Evolutionary conservation across 2,329 filamentous ascomycete species (phyloP), one percentile per base, ranked within the genome.

Genomic region (Alternaria gansuensis): DNA sequence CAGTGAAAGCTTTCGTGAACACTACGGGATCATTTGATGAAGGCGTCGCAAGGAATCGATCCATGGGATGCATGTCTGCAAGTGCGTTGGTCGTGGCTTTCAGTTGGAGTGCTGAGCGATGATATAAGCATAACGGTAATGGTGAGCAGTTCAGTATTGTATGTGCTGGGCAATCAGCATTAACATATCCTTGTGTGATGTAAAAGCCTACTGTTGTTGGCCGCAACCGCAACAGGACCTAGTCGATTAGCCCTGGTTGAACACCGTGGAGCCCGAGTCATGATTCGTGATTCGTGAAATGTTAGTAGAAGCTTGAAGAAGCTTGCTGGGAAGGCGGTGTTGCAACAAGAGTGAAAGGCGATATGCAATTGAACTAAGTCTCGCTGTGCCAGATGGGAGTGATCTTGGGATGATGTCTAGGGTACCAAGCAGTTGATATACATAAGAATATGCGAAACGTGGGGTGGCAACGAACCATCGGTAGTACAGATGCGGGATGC

Each of bases 31-130:
- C 43, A 33, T 54, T 37, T 10, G 55, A 54, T 11, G 50, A 43
- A n/a, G 55, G 29, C 21, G 43, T 21, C 8, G 49, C 50, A 21
- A 58, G n/a, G 17, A 54, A 58, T 2, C 50, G 50, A 24, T 58
- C 41, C 43, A 58, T 54, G 17, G 55, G 55, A 17, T 58, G 50
- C 41, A 54, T 54, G 24, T 44, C 24, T 31, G 31, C 9, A 9
- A 36, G 36, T 5, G 23, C 43, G 13, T 54, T 14, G 8, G 7
- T 3, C 10, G 24, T n/a, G 10, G 24, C 29, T 14, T 36, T 14
- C 3, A 58, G 50, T 24, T 37, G 36, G 17, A 58, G 31, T 9
- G 44, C 29, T 4, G 37, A 44, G 8, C 34, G 11, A 40, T 58
- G 55, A 31, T 58, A 49, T 6, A 31, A 43, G 36, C 55, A 58